phyloP scores from a whole-genome alignment of 202 grass and related monocot species.

The Carex arenaria region DNA sequence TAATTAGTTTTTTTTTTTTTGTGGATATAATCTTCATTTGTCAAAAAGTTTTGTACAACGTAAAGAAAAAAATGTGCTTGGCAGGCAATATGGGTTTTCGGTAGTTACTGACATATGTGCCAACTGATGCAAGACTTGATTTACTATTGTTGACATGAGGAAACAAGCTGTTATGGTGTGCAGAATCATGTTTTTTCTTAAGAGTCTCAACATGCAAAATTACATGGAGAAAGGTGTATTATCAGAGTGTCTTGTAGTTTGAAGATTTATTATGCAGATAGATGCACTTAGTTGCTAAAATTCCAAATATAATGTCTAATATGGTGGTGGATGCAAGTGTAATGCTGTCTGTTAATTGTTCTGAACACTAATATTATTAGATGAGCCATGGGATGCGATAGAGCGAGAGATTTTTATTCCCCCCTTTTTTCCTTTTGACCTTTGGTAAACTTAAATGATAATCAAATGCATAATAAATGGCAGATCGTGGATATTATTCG shows the following conservation, averaged over 20 bases:
- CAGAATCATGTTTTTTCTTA: background rate
- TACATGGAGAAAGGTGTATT: background rate
- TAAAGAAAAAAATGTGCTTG: background rate
- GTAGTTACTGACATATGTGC: no score
- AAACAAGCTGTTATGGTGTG: background rate
- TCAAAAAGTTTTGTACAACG: background rate
- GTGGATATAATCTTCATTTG: background rate
- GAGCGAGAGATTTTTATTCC: background rate
- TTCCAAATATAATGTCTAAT: background rate
- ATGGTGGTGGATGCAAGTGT: background rate
- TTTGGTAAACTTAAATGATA: background rate
- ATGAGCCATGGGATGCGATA: background rate
- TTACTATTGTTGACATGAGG: background rate
- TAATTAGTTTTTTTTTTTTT: background rate
- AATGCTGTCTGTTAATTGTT: background rate
- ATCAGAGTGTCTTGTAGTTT: background rate
- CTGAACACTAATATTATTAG: background rate
- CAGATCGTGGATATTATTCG: constrained; percentile 92
- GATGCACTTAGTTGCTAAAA: background rate
- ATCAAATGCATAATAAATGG: constrained; percentile 19
- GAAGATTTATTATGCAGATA: background rate
- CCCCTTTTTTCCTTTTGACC: background rate
- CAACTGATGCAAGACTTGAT: background rate
- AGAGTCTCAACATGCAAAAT: background rate
- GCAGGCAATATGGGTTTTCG: background rate